These are phyloP conservation scores for Blepharisma undulans DNA, from an alignment of 169 alveolate genomes.

Conservation along the genomic window DNA sequence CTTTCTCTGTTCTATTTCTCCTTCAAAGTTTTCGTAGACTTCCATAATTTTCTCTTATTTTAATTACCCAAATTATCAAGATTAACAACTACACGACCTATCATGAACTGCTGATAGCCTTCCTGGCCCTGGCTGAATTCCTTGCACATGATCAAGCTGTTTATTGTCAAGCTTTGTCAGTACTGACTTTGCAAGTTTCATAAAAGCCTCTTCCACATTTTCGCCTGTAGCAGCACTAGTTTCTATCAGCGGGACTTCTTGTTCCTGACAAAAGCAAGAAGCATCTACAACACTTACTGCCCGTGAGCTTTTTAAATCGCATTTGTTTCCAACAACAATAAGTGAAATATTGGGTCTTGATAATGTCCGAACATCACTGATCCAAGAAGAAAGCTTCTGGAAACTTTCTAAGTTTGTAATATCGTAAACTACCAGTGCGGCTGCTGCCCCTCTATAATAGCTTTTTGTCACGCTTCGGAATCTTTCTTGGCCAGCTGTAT, in stretches of 20 bases:
- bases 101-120: neutral
- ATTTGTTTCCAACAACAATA: slow-evolving; percentile 84
- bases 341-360: slow-evolving; percentile 83
- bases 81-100: neutral
- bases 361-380: slow-evolving; percentile 80
- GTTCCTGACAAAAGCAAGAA: slow-evolving; percentile 86
- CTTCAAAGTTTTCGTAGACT: neutral
- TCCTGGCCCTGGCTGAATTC: slow-evolving; percentile 33
- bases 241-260: slow-evolving; percentile 85
- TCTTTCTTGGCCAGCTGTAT: slow-evolving; percentile 91
- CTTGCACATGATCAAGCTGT: slow-evolving; percentile 12
- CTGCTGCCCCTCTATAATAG: slow-evolving; percentile 92
- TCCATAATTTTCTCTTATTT: neutral
- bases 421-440: slow-evolving; percentile 87
- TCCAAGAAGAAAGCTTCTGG: slow-evolving; percentile 78
- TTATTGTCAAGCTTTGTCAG: slow-evolving; percentile 86
- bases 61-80: neutral
- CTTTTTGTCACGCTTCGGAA: slow-evolving; percentile 83
- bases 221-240: slow-evolving; percentile 93
- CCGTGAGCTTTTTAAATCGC: slow-evolving; percentile 76
- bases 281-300: slow-evolving; percentile 85
- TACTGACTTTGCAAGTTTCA: slow-evolving; percentile 77
- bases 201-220: slow-evolving; percentile 84
- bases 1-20: neutral
- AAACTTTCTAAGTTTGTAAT: slow-evolving; percentile 83